Base-by-base conservation (phyloP, 164 flowering plant genomes). In the Annona cherimola region DNA sequence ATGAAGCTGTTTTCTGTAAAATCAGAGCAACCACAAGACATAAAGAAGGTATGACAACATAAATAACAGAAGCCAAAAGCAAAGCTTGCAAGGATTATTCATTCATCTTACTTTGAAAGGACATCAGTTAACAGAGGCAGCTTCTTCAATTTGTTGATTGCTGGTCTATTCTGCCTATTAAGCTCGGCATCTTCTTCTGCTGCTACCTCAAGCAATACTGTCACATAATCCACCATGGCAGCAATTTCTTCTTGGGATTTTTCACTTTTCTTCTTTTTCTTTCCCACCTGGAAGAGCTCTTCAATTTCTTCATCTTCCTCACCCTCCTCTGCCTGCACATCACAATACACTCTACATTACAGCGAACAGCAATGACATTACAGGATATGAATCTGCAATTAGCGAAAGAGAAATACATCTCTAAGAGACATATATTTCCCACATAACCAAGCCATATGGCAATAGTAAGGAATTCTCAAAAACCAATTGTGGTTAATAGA, bases 171-270 rank as follows among this genome's bases (percentile, higher is more conserved):
- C 78, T 88, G 88, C 67, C 89, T 81, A 79, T 96, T 96, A 41
- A 96, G 82, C 9, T 85, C 89, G 2, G 94, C 94, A 83, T 96
- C 99, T 81, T 88, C 97, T 85, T 96, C 99, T 68, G 94, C 97
- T 3, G 90, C 84, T 61, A 93, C 89, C 83, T 96, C 99, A 66
- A 96, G 94, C 80, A 92, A 94, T 35, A 97, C 99, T 94, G 93
- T 93, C 43, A 92, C 85, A 66, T 85, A 86, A 81, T 96, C 99
- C 57, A 96, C 98, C 2, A 89, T 79, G 76, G 88, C 68, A 60
- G 97, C 93, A 75, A 93, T 86, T 78, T 96, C 99, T 39, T 89
- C 95, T 69, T 95, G 88, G 82, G 89, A 85, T 79, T 83, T 92
- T 78, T 96, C 98, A 68, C 45, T 85, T 80, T 93, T 96, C 88